These are phyloP conservation scores for Monosporascus sp. DNA, from an alignment of 2,329 filamentous ascomycete species.

Conservation along the genomic window DNA sequence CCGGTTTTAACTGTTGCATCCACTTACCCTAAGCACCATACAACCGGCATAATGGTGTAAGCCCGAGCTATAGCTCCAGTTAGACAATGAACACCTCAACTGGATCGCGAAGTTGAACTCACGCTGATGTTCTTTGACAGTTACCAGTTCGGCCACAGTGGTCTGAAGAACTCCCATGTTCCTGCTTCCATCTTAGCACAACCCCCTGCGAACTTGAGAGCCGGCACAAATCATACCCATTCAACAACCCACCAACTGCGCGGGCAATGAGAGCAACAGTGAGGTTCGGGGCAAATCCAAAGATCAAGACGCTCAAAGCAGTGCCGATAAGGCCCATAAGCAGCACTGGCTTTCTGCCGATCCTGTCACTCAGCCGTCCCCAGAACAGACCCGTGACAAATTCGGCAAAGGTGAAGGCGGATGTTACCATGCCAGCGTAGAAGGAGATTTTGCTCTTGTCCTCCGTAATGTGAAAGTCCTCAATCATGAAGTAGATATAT, in stretches of 20 bases:
- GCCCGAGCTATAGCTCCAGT: conserved; percentile 61
- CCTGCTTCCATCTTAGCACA: conserved; percentile 36
- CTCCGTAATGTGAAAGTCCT: conserved; percentile 80
- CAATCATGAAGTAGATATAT: conserved; percentile 96
- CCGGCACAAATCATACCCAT: conserved; percentile 59
- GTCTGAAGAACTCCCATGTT: conserved; percentile 96
- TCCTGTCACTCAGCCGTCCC: conserved; percentile 85
- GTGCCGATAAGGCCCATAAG: conserved; percentile 87
- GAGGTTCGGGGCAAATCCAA: conserved; percentile 82
- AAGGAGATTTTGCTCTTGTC: conserved; percentile 77
- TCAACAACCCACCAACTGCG: conserved; percentile 83
- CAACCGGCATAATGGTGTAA: conserved; percentile 96
- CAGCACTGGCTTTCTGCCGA: conserved; percentile 89
- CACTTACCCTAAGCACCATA: conserved; percentile 86
- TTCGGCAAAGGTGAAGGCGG: conserved; percentile 91
- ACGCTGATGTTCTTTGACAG: conserved; percentile 89
- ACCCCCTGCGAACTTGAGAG: conserved; percentile 15
- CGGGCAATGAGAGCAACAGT: conserved; percentile 80
- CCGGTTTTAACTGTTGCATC: not conserved
- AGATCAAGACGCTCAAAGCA: conserved; percentile 84
- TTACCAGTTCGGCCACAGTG: conserved; percentile 89
- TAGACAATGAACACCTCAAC: conserved; percentile 12
- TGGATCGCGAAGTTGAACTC: conserved; percentile 28
- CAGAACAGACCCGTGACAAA: conserved; percentile 90
- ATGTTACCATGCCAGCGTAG: conserved; percentile 94